phyloP scores from a whole-genome alignment of 306 rosid genomes.

The Malus fusca region DNA sequence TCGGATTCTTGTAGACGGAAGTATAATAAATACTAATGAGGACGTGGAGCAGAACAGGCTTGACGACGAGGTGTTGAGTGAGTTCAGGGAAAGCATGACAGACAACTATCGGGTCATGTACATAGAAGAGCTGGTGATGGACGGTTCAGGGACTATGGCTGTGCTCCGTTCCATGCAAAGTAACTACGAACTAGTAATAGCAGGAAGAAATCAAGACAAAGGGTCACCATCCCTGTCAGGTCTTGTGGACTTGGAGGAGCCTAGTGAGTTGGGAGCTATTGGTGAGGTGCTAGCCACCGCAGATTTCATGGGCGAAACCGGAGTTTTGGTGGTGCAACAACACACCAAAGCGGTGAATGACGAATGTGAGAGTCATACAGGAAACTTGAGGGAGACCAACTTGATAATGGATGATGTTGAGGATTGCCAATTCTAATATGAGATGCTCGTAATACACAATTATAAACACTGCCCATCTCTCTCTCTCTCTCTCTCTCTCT shows the following conservation, averaged over 20 bases:
- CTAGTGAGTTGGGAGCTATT: constrained; percentile 19
- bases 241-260: constrained; percentile 9
- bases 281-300: constrained; percentile 21
- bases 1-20: constrained; percentile 9
- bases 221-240: constrained; percentile 9
- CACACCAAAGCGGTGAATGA: constrained; percentile 8
- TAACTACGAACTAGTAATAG: constrained; percentile 23
- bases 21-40: background rate
- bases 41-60: constrained; percentile 5
- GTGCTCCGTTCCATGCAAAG: constrained; percentile 20
- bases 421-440: background rate
- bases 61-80: constrained; percentile 12
- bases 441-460: background rate
- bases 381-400: background rate
- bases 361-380: background rate
- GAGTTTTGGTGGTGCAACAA: constrained; percentile 29
- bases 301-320: constrained; percentile 18
- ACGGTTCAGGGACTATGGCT: constrained; percentile 20
- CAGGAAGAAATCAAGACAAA: constrained; percentile 21
- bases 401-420: background rate
- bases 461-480: background rate
- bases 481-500: background rate
- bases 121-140: constrained; percentile 25
- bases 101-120: constrained; percentile 14
- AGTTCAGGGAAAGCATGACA: constrained; percentile 8